Conservation (phyloP, 2,329 filamentous ascomycete genomes). For the Claviceps fusiformis region DNA sequence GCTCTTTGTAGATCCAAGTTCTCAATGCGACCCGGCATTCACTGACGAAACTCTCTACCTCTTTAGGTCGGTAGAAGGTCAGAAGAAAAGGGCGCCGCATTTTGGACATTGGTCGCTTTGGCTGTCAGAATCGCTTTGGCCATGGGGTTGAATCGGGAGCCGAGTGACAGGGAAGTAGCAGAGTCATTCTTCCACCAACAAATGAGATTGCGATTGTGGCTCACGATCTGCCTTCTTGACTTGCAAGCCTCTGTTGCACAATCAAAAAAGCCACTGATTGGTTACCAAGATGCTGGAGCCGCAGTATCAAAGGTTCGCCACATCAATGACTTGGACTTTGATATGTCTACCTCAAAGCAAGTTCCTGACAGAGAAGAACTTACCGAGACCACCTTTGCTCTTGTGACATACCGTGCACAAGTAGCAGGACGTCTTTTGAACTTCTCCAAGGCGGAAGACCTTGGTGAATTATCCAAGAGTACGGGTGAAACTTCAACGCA, state of each 20-base stretch:
- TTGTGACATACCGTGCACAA: constrained; percentile 5
- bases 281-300: not conserved
- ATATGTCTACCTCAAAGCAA: not conserved
- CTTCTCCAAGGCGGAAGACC: not conserved
- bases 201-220: constrained; percentile 7
- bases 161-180: not conserved
- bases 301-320: constrained; percentile 1
- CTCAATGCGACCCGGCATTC: not conserved
- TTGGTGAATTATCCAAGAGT: not conserved
- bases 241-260: constrained; percentile 5
- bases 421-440: constrained; percentile 3
- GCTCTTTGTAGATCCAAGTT: not conserved
- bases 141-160: constrained; percentile 3
- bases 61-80: constrained; percentile 4
- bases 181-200: constrained; percentile 8
- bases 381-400: constrained; percentile 7
- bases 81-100: constrained; percentile 3
- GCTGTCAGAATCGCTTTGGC: constrained; percentile 6
- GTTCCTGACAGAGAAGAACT: constrained; percentile 5
- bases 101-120: constrained; percentile 6
- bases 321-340: constrained; percentile 7
- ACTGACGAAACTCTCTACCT: not conserved
- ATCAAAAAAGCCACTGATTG: constrained; percentile 4
- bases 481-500: not conserved
- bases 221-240: constrained; percentile 6